Conservation (phyloP, 371 early-diverging fungal species). For the Rhizopus sp. region DNA sequence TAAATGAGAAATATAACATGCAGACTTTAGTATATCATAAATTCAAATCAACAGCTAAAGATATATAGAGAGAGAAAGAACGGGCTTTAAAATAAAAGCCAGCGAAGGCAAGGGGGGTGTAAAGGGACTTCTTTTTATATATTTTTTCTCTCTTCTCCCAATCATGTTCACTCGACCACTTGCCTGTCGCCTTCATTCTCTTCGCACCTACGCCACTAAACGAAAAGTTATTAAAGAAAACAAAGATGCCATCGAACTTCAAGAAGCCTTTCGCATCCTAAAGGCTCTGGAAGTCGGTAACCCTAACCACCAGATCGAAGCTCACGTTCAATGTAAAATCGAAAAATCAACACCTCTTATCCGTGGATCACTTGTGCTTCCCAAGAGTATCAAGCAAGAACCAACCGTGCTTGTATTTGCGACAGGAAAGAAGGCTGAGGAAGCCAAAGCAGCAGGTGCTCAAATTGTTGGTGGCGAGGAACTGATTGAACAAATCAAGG, state of each 20-base stretch:
- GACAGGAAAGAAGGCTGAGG: conserved; percentile 78
- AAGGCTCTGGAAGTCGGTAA: conserved; percentile 74
- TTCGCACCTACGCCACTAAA: conserved; percentile 36
- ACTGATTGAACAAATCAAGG: conserved; percentile 70
- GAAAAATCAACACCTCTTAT: conserved; percentile 78
- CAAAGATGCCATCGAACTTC: conserved; percentile 46
- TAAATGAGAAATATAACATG: too few relatives aligned
- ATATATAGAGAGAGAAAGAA: too few relatives aligned
- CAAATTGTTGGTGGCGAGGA: conserved; percentile 89
- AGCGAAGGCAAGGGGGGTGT: background rate
- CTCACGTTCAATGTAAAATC: conserved; percentile 70
- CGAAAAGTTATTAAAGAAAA: conserved; percentile 30
- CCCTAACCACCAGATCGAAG: conserved; percentile 68
- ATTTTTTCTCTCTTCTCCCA: background rate
- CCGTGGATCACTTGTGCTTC: conserved; percentile 72
- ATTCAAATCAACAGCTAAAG: too few relatives aligned
- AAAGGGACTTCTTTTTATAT: conserved; percentile 1
- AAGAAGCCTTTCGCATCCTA: conserved; percentile 41
- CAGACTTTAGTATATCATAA: too few relatives aligned
- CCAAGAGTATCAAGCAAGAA: conserved; percentile 66
- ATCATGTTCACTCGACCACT: conserved; percentile 1
- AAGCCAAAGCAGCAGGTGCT: conserved; percentile 82
- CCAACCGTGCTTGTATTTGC: conserved; percentile 77
- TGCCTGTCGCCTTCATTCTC: background rate
- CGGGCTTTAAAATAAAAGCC: background rate